Evolutionary conservation across 495 filamentous ascomycete genomes (phyloP), one percentile per base, ranked within the genome.

Genomic region (Penicillium antarcticum): DNA sequence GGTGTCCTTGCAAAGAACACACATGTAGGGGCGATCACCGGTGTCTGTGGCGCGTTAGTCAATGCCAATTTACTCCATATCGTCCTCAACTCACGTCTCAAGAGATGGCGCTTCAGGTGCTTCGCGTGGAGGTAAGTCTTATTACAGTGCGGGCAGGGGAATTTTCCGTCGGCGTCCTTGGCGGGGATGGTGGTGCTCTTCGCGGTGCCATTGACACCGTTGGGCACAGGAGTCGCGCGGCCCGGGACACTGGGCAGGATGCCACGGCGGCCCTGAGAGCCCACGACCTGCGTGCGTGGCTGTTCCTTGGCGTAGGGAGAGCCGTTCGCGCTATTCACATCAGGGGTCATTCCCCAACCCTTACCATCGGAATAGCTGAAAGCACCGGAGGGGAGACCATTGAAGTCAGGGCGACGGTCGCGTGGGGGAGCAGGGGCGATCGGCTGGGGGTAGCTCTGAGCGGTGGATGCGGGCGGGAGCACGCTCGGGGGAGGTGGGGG

Each of bases 91-190:
- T 91, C 81, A 96, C 91, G 94, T 76, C 94, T 78, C 45, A 97
- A 77, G 16, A 97, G 77, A 78, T 98, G 94, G 55, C 94, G 83
- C 78, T 98, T 98, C 51, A 98, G 73, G 70, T 98, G 94, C 76
- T 98, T 98, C 29, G 91, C 87, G 70, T 98, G 94, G 43, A 97
- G 82, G 69, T 98, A 98, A 7, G 89, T 96, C 77, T 97, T 98
- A 62, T 86, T 94, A 70, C 94, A 98, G 71, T 97, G 89, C 57
- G 88, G 89, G 73, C 94, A 98, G 35, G 92, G 92, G 65, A 91
- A 98, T 78, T 97, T 97, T 51, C 92, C 92, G 64, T 97, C 91
- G 10, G 89, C 87, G 68, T 96, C 91, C 74, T 97, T 97, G 58
- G 85, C 82, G 11, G 92, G 91, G 32, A 92, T 91, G 34, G 86